A percentile compares a stretch with the other conserved stretches of the same genome.
These are phyloP conservation scores for Curvularia eragrostidis DNA, from an alignment of 2,329 filamentous ascomycete species.

Conservation along the genomic window DNA sequence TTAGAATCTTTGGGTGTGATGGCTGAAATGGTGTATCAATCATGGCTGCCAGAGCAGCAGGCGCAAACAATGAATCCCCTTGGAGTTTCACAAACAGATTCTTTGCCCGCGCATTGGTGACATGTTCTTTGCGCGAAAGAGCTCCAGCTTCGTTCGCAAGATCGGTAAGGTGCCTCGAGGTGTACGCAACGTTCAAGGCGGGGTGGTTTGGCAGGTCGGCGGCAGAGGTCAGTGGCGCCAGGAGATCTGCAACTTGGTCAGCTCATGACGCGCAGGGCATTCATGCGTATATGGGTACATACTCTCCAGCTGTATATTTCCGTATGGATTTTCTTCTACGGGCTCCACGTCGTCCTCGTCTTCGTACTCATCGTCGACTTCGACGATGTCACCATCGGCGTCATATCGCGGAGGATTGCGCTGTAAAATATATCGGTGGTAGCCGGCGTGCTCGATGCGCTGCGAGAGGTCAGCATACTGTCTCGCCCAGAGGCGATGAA, in stretches of 20 bases:
- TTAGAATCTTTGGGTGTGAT: constrained; percentile 21
- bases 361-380: constrained; percentile 73
- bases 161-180: constrained; percentile 73
- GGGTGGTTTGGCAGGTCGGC: constrained; percentile 78
- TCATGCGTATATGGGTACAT: constrained; percentile 38
- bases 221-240: constrained; percentile 76
- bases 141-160: constrained; percentile 72
- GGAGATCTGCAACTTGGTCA: constrained; percentile 63
- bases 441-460: constrained; percentile 76
- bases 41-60: constrained; percentile 61
- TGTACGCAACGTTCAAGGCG: constrained; percentile 76
- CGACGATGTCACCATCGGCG: constrained; percentile 78
- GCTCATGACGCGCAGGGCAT: constrained; percentile 17
- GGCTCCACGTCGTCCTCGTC: constrained; percentile 68
- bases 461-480: constrained; percentile 49
- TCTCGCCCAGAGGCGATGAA: constrained; percentile 9
- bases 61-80: constrained; percentile 74
- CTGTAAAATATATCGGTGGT: constrained; percentile 74
- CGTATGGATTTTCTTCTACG: constrained; percentile 74
- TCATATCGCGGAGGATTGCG: constrained; percentile 76
- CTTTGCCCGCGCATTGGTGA: constrained; percentile 75
- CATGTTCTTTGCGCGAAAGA: constrained; percentile 77
- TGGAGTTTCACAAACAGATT: constrained; percentile 74
- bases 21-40: constrained; percentile 38
- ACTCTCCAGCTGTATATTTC: constrained; percentile 75